Base-by-base conservation (phyloP, 2,329 filamentous ascomycete species). In the Malbranchea zuffiana region DNA sequence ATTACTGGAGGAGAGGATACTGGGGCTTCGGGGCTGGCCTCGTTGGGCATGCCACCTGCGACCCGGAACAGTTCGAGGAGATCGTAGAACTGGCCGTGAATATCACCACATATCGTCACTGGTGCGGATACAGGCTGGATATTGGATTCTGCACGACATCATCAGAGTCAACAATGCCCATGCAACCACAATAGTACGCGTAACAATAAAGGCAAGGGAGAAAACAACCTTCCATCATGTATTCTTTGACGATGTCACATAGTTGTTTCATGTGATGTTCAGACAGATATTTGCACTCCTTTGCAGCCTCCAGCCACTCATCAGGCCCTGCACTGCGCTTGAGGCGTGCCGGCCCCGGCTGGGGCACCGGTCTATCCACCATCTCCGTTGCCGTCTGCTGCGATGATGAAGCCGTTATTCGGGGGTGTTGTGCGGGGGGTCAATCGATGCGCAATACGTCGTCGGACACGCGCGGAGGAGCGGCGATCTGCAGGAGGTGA, bases 51-150 rank as follows among this genome's bases (percentile, higher is more conserved):
- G 43, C 87, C 86, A 37, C 90, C 90, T 51, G 90, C 90, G 62
- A 98, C 96, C 69, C 93, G 92, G 75, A 98, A 98, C 37, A 98
- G 77, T 68, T 98, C 90, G 86, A 98, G 96, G 62, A 98, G 67
- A 59, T 98, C 90, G 64, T 96, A 88, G 62, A 96, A 96, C 66
- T 98, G 90, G 49, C 90, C 90, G 65, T 98, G 90, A 60, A 98
- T 98, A 66, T 98, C 90, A 61, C 90, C 90, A 63, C 90, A 96
- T 45, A 98, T 90, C 39, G 90, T 98, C 49, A 96, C 90, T 29
- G 90, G 90, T 62, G 90, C 94, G 37, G 82, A 78, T 13, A 98
- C 88, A n/a, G 90, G 90, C 60, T 96, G 90, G 42, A 98, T 96
- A 59, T 98, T 98, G 47, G 87, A 95, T 66, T 98, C 90, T 92